These are phyloP conservation scores for Remersonia thermophila DNA, from an alignment of 2,329 filamentous ascomycete genomes.

Conservation along the genomic window DNA sequence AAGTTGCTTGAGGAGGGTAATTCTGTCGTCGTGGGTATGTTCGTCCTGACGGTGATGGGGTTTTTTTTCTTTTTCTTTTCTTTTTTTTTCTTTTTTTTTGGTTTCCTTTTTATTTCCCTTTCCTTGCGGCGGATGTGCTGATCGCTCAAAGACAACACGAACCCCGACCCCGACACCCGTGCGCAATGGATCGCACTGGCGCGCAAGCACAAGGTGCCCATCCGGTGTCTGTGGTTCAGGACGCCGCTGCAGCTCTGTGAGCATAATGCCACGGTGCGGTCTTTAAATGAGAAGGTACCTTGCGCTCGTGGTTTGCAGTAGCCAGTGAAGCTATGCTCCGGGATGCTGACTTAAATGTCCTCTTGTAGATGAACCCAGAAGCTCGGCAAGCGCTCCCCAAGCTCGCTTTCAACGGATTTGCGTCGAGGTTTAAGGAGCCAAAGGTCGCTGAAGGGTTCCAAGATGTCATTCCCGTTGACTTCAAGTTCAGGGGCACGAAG, in stretches of 20 bases:
- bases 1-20: constrained; percentile 50
- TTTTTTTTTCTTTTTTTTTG: no score
- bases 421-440: constrained; percentile 61
- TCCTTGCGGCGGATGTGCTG: neutral
- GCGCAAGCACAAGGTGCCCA: constrained; percentile 54
- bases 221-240: constrained; percentile 79
- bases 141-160: constrained; percentile 69
- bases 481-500: constrained; percentile 58
- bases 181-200: constrained; percentile 70
- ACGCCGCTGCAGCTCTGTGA: constrained; percentile 56
- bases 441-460: constrained; percentile 66
- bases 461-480: constrained; percentile 64
- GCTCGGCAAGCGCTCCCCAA: constrained; percentile 59
- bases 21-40: constrained; percentile 67
- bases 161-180: constrained; percentile 66
- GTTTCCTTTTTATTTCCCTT: no score
- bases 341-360: neutral
- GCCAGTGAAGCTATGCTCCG: no score
- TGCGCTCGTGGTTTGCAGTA: no score
- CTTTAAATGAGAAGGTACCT: constrained; percentile 41
- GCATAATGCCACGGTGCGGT: constrained; percentile 79
- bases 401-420: constrained; percentile 69
- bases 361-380: constrained; percentile 64
- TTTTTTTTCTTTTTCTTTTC: no score
- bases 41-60: neutral